Evolutionary conservation across 805 yeast genomes (phyloP), one percentile per base, ranked within the genome.

Genomic region (Sugiyamaella mastotermitis): DNA sequence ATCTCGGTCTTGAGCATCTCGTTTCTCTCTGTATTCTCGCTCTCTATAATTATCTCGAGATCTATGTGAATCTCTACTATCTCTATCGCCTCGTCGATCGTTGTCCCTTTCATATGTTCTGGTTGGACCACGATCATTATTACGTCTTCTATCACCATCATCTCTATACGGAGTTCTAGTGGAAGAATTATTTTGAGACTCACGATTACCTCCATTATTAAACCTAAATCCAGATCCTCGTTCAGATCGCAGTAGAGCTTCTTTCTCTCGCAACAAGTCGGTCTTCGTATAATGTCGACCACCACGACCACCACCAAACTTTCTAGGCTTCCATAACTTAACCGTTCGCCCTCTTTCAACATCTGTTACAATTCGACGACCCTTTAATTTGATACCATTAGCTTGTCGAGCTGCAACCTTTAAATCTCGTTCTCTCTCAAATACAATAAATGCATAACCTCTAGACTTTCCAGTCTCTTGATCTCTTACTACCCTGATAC

Each of bases 281-380:
- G 46, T 56, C 42, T 58, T 64, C 2, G 76, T 68, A 52, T 78
- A 78, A 35, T 78, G 76, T 39, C 92, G 66, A 1, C 95, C 95
- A 3, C 97, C 97, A n/a, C 83, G 60, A 0, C 97, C 97, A 3
- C 97, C 97, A 1, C 95, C 96, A 2, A 90, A 64, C 13, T 65
- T 43, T 22, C 66, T 49, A 1, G 71, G 71, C 19, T 53, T 52
- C 69, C 69, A 65, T 13, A 42, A 41, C 28, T 50, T 52, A 15
- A 57, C 62, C 2, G 61, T 48, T 2, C 66, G 42, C 1, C 67
- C 68, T 9, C 68, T 50, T 38, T 64, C 70, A 3, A 56, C 58
- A 37, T 66, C 70, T 1, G 56, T 57, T 7, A 64, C 64, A 8
- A 78, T 68, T 3, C 68, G 62, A 32, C 87, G 62, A 5, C 71